Base-by-base conservation (phyloP, 306 rosid species). In the Citrullus colocynthis region DNA sequence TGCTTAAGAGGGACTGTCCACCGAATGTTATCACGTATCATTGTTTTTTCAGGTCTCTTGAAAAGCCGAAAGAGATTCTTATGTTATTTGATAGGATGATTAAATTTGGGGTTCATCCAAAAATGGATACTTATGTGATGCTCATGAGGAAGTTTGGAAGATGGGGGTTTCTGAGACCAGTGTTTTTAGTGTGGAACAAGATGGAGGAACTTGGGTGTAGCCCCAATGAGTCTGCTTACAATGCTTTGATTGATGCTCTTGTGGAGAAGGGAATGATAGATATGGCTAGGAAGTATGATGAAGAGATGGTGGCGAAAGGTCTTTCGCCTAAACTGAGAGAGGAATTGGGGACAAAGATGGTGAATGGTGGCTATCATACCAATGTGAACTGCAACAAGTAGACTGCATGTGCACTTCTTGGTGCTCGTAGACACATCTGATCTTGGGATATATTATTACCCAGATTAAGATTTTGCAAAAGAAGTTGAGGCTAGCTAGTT, bases 151-250 rank as follows among this genome's bases (percentile, higher is more conserved):
- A 89, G 82, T 92, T 95, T 83, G 92, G 91, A 71, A 87, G 96
- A 79, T 92, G 98, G 98, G 98, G 97, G 15, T 95, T 92, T 84
- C 93, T 92, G 21, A 82, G 97, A 52, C 91, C 91, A 14, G 90
- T 90, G 75, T 88, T 89, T 77, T 15, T 87, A 4, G 86, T 90
- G 64, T 95, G 98, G 97, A 81, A 89, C 74, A 90, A 78, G 85
- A 89, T 92, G 97, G 82, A 87, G 71, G 82, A 86, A 60, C 86
- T 90, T 54, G 97, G 96, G 9, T 92, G 92, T 74, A 89, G 98
- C 82, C 97, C 97, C 0, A 90, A 86, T 86, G 97, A 85, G 18
- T 74, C 88, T 61, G 93, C 96, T 70, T 95, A 92, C 84, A 90
- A 95, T 83, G 97, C 92, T 59, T 52, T 95, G 73, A 92, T 95